Evolutionary conservation across 1,284 basidiomycete species (phyloP), one percentile per base, ranked within the genome.

Genomic region (Amylostereum chailletii): DNA sequence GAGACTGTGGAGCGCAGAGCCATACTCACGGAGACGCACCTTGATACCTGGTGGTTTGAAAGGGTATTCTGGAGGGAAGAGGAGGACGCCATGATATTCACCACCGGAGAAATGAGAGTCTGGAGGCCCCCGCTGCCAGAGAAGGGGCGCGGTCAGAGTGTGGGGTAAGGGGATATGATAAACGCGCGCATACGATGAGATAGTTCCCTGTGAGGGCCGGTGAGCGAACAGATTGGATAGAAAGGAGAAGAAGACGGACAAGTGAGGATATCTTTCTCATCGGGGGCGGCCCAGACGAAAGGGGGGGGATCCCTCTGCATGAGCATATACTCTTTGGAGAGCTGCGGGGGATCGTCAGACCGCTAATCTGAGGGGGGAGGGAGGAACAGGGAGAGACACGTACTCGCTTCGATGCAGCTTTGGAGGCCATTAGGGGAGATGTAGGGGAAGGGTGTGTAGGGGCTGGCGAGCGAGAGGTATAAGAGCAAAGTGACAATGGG

Each of bases 41-140:
- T 96, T 97, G 72, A 97, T 95, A 50, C 94, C 94, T 53, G 94
- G 94, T 0, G 91, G 91, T 67, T 91, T 94, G 74, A 94, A 94
- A 42, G 91, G 89, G 64, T 94, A 97, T 67, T 96, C 94, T 29
- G 89, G 73, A 3, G 94, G 94, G 62, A 95, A 95, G 50, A 91
- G 67, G 36, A 91, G 76, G 29, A 87, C 81, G n/a, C 86, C 94
- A 60, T 94, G 90, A 64, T 92, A 97, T 66, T 97, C 94, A 62
- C 94, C 94, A 45, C 88, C 91, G n/a, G 80, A 77, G 60, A 86
- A 96, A 5, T 91, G 89, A 37, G 91, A 90, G 65, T 96, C 94
- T 47, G 92, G 87, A 31, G 94, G 94, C 1, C 94, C 94, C 44
- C 92, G 86, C 86, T 96, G 63, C 27, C 51, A 34, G 55, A 57